Base-by-base conservation (phyloP, 2,329 filamentous ascomycete genomes). In the Monosporascus sp. region DNA sequence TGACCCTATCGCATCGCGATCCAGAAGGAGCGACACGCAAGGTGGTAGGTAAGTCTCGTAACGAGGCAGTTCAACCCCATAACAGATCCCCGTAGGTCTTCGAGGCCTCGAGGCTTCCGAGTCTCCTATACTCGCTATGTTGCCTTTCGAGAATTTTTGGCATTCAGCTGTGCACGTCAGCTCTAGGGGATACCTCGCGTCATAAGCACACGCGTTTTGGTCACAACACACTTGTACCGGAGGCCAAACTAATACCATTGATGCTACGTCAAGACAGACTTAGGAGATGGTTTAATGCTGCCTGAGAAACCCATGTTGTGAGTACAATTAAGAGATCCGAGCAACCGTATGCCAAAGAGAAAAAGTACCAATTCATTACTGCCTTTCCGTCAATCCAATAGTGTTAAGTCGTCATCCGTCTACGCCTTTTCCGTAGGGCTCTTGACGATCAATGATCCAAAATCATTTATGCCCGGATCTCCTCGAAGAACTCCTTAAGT, bases 401-500 rank as follows among this genome's bases (percentile, higher is more conserved):
- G 39, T 49, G 31, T 5, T 34, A 34, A 46, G 22, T 22, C 22
- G 20, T 27, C 14, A 39, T 39, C 34, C 47, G 24, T 49, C 20
- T 36, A 44, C 2, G 5, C 8, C 41, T 20, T 25, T 20, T 15
- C 41, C 9, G n/a, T 6, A 9, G 20, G 31, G 31, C 31, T 44
- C 41, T 2, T 17, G 22, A 27, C 5, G 3, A 24, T 46, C 6
- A n/a, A 22, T 8, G 5, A 24, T 15, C 11, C 20, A 5, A 42
- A 20, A 9, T 11, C 20, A 18, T 47, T 69, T 70, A 75, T 49
- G 59, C 63, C 46, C 59, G 58, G 47, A 82, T 60, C 66, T 84
- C 80, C 62, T 79, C 74, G 51, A 84, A 71, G 64, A 86, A 81
- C 65, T 80, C 74, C 69, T 80, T 72, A 46, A 85, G 71, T 74